Base-by-base conservation (phyloP, 177 flowering plant genomes). In the Tripterygium wilfordii region DNA sequence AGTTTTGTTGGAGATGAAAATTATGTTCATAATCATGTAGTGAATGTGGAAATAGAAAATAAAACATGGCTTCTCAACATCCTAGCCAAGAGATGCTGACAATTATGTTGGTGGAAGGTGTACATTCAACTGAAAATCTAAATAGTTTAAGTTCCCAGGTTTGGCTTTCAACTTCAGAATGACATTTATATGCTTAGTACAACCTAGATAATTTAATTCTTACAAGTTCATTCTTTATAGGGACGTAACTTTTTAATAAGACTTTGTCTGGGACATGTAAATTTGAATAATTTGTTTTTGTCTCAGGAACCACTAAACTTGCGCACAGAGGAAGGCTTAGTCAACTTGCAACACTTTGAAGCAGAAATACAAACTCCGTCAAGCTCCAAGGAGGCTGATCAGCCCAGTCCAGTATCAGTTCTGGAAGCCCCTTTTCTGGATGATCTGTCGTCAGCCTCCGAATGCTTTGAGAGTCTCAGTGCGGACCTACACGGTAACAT, bases 341-440 rank as follows among this genome's bases (percentile, higher is more conserved):
- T 48, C 54, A 30, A 51, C 3, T 27, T 51, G 21, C 64, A 44
- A 16, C 42, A 49, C 28, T 42, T 62, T 23, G 59, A 45, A 39
- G 36, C 69, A 48, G 82, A 78, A 58, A 44, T 66, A 17, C 79
- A 78, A 59, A 71, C 85, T 54, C 66, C 74, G 10, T 70, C 53
- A 54, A 70, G 76, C 58, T 70, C 75, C 16, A 80, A 79, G 63
- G 96, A 79, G 47, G 71, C 76, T 33, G 85, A 78, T 39, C 90
- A 83, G 57, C 90, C 88, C 6, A 88, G 95, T 57, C 95, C 97
- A 9, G 68, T 81, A 58, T 94, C 97, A 26, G 82, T 86, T 49
- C 65, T 94, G 38, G 95, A 83, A 57, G 69, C 76, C 56, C 62
- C 85, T 52, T 84, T 74, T 56, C 43, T 49, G 32, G 96, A 78